These are phyloP conservation scores for Ophiocordyceps camponoti-saundersi DNA, from an alignment of 2,329 filamentous ascomycete genomes.

Conservation along the genomic window DNA sequence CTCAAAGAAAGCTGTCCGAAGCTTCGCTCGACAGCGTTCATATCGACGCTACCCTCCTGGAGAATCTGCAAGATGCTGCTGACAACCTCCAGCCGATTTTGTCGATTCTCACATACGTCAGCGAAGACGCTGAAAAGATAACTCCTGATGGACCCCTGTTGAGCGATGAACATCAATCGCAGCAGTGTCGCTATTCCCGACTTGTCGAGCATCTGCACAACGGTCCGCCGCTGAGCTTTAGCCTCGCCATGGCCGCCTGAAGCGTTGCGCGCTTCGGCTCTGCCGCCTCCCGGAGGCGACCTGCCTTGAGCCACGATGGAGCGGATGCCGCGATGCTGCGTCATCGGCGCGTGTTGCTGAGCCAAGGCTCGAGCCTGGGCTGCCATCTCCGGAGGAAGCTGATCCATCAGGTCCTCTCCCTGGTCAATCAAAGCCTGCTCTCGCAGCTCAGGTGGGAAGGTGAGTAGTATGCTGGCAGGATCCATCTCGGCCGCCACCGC, in stretches of 20 bases:
- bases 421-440: constrained; percentile 83
- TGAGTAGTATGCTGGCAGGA: constrained; percentile 78
- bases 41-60: constrained; percentile 86
- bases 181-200: constrained; percentile 88
- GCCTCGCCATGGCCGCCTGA: constrained; percentile 28
- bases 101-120: constrained; percentile 89
- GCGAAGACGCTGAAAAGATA: constrained; percentile 77
- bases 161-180: constrained; percentile 94
- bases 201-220: constrained; percentile 95
- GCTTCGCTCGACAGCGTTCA: constrained; percentile 85
- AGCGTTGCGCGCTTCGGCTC: constrained; percentile 6
- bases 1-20: constrained; percentile 85
- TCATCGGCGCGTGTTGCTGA: constrained; percentile 18
- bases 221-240: constrained; percentile 60
- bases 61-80: constrained; percentile 84
- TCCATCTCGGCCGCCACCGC: constrained; percentile 60
- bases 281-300: constrained; percentile 10
- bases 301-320: constrained; percentile 14
- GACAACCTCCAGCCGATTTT: constrained; percentile 86
- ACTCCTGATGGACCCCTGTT: constrained; percentile 70
- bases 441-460: constrained; percentile 68
- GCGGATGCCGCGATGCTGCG: constrained; percentile 12
- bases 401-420: constrained; percentile 71
- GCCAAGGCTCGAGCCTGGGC: constrained; percentile 64
- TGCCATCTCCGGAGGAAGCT: constrained; percentile 70